Conservation (phyloP, 2,329 filamentous ascomycete genomes). For the Zasmidium cellare region DNA sequence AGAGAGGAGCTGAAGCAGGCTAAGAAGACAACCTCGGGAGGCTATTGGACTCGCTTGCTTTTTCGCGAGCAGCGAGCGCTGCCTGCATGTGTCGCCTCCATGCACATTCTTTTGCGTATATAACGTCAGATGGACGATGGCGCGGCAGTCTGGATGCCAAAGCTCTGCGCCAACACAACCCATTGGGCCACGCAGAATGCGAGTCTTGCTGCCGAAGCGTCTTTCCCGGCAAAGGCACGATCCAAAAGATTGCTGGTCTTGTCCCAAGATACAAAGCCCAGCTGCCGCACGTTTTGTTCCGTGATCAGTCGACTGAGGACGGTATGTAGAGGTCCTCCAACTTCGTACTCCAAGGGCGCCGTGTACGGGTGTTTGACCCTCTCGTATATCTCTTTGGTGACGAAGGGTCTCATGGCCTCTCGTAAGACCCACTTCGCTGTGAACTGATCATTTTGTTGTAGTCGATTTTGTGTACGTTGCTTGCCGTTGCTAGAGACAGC, state of each 20-base stretch:
- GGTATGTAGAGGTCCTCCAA: slow-evolving; percentile 21
- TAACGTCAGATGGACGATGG: neutral
- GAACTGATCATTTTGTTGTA: slow-evolving; percentile 47
- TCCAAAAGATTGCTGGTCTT: slow-evolving; percentile 1
- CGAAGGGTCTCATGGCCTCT: slow-evolving; percentile 27
- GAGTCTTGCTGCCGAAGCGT: slow-evolving; percentile 1
- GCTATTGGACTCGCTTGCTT: too few species aligned
- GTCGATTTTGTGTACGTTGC: slow-evolving; percentile 27
- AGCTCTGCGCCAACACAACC: slow-evolving; percentile 8
- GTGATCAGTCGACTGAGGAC: slow-evolving; percentile 22
- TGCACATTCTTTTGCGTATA: too few species aligned
- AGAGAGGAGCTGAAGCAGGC: too few species aligned
- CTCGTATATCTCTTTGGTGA: slow-evolving; percentile 28
- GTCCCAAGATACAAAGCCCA: slow-evolving; percentile 32
- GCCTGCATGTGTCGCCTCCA: too few species aligned
- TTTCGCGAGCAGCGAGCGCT: too few species aligned
- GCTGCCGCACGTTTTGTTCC: slow-evolving; percentile 24
- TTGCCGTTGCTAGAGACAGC: slow-evolving; percentile 5
- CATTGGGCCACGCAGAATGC: slow-evolving; percentile 15
- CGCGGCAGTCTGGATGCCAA: slow-evolving; percentile 5
- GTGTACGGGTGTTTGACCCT: slow-evolving; percentile 27
- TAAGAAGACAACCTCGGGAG: too few species aligned
- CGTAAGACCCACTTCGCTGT: slow-evolving; percentile 29
- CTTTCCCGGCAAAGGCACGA: slow-evolving; percentile 6
- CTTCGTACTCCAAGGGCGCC: slow-evolving; percentile 23